Base-by-base conservation (phyloP, 306 rosid species). In the Corylus heterophylla region DNA sequence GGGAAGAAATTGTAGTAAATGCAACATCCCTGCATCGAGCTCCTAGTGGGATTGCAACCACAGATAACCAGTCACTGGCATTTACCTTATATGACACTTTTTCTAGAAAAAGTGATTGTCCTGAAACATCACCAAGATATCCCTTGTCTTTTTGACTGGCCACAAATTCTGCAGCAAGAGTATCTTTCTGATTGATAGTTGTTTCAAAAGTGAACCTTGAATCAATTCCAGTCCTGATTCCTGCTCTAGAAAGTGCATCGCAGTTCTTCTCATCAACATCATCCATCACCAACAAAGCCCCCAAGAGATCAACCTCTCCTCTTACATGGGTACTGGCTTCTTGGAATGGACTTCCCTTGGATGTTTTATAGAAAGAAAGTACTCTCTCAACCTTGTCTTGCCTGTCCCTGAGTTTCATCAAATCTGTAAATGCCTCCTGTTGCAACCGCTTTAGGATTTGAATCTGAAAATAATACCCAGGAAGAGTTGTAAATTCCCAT, bases 391-490 rank as follows among this genome's bases (percentile, higher is more conserved):
- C 87, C 86, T 95, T 93, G 16, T 95, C 99, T 83, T 95, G 99
- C 59, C 98, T 88, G 80, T 95, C 98, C 81, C 97, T 89, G 31
- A 95, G 88, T 75, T 86, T 93, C 96, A 90, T 91, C 62, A 93
- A 62, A 86, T 95, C 99, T 1, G 99, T 88, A 85, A 95, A 95
- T 13, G 93, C 80, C 84, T 95, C 99, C 74, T 97, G 81, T 73
- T 95, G 98, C 77, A 95, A 81, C 84, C 99, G 88, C 87, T 93
- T 95, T 62, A 95, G 84, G 75, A 93, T 91, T 85, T 89, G 89
- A 85, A 93, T 74, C 98, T 95, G 90, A 81, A 85, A 84, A 84
- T 39, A 80, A 29, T 42, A 80, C 31, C 56, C 29, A 25, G 16
- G 48, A 50, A 63, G 17, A 69, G 11, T 45, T 42, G 54, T 83